Base-by-base conservation (phyloP, 2,329 filamentous ascomycete species). In the Cyclaneusma minus region DNA sequence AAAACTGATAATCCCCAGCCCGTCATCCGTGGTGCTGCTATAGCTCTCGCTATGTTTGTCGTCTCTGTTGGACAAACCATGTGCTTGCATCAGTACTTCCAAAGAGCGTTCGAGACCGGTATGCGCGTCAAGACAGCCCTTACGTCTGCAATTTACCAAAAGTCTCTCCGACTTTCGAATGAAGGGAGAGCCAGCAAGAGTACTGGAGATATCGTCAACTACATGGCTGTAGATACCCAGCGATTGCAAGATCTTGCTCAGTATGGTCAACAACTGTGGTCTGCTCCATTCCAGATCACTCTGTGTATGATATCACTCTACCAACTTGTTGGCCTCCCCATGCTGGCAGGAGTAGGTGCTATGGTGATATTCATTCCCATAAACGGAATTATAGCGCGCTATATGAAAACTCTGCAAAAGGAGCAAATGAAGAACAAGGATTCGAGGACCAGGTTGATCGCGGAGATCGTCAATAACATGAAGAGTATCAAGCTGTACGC, bases 391-490 rank as follows among this genome's bases (percentile, higher is more conserved):
- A 89, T 95, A 46, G 87, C 89, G 13, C 70, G 77, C 31, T 64
- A 92, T 41, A 94, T 94, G 80, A 94, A 93, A 58, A 83, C 67
- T 22, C 58, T 98, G 41, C 91, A 98, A 49, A 91, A 95, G 54
- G 64, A 74, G 37, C 89, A 98, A 57, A 98, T 98, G 89, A 92
- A 91, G 61, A 95, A 95, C 59, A 98, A 98, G 57, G 89, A 98
- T 44, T 68, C 84, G 20, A 72, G 89, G 45, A 93, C 85, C 24
- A 72, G 87, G 25, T 58, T 98, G 31, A 94, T 95, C 62, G 91
- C 87, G 5, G 89, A 98, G 52, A 98, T 98, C 38, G 62, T 98
- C 45, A 94, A 91, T 62, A 95, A 95, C 55, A 98, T 98, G 81
- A 98, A 98, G 61, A 92, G 84, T 48, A 89, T 98, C 60, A 98